Evolutionary conservation across 2,329 filamentous ascomycete species (phyloP), one percentile per base, ranked within the genome.

Genomic region (Fusarium humuli): DNA sequence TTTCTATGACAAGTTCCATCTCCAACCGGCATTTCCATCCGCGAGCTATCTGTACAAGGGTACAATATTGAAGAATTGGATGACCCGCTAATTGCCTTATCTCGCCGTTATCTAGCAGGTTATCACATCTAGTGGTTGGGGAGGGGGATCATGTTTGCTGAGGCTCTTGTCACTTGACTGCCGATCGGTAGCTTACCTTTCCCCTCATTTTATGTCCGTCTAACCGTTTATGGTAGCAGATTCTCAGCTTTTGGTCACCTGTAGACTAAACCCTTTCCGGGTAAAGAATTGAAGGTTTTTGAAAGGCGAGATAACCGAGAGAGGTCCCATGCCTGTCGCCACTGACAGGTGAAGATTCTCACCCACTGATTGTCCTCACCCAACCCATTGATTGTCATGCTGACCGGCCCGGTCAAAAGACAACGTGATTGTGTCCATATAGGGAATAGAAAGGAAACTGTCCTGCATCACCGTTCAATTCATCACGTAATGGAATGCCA

Each of bases 401-500:
- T 37, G 27, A 44, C 66, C 67, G 62, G 67, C 67, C 67, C 67
- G 66, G 66, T 41, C 41, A 32, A 27, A 50, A 18, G n/a, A 55
- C 27, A 46, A 57, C 22, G 46, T 40, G 40, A 27, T 37, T 37
- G 29, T 64, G 54, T 37, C 69, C 69, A 60, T 57, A 56, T 70
- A 66, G 68, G 69, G 69, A 67, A 22, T 40, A 53, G 37, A 47
- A 47, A 30, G 6, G 7, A 22, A 11, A 8, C 27, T 18, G 27
- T 6, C 50, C 1, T 23, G 52, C n/a, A 41, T 7, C 40, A 30
- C 34, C 20, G 5, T 29, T 37, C 16, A 50, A 49, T 29, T 41
- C 61, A 70, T 72, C 69, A 72, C 69, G 69, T 72, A 72, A 72
- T 72, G 46, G 48, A 67, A 70, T 60, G n/a, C n/a, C 44, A 30